Evolutionary conservation across 1,139 yeast species (phyloP), one percentile per base, ranked within the genome.

Genomic region (Spathaspora sp.): DNA sequence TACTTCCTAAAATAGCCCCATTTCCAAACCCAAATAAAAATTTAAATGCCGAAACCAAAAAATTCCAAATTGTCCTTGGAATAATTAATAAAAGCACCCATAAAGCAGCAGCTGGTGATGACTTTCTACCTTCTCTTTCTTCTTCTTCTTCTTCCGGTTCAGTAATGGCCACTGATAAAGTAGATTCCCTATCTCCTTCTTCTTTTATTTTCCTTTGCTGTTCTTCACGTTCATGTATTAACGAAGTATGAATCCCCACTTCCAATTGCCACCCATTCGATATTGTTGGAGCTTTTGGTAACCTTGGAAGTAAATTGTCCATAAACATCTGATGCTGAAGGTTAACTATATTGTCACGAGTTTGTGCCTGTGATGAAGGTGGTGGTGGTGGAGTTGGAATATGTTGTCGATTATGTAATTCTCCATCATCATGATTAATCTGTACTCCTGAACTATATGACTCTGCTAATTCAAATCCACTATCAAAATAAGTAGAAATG

Each of bases 401-500:
- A n/a, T 26, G 33, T 37, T 47, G 23, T 38, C 55, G 39, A 40
- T 43, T 44, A 25, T 43, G 46, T 20, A 51, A 29, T 31, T 41
- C 42, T 41, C 45, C 47, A 15, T 47, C 49, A 11, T 54, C 60
- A 26, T 56, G 48, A 7, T n/a, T n/a, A n/a, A 55, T 41, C 26
- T 61, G 61, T 3, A 49, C 47, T 3, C 59, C 62, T 9, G 59
- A 39, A 2, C 53, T 41, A 2, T 46, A 27, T 10, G 20, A 13
- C 11, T 46, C 49, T 36, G 65, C 57, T 27, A 64, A 51, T 2
- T 67, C 68, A 49, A 74, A 72, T 34, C 82, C 80, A 13, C 71
- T 64, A 51, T 81, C 86, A 52, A 80, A 79, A 56, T 67, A 81
- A 44, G 74, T 64, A 9, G 77, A 71, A 24, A 79, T 65, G 11